These are phyloP conservation scores for Rhodocollybia butyracea DNA, from an alignment of 768 basidiomycete species.

Conservation along the genomic window DNA sequence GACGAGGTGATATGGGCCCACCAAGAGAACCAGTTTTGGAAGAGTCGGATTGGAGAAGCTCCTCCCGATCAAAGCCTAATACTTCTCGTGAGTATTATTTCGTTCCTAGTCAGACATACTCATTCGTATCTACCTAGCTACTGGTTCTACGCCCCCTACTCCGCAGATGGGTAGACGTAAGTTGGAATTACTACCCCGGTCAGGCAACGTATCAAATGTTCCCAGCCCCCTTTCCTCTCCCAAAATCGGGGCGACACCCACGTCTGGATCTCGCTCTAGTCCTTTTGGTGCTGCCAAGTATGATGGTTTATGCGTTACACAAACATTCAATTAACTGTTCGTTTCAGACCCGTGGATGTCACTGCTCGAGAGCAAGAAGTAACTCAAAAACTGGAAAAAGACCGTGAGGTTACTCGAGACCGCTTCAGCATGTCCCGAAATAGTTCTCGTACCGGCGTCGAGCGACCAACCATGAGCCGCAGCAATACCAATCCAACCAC, in stretches of 20 bases:
- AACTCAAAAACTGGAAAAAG: conserved; percentile 65
- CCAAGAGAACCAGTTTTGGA: conserved; percentile 46
- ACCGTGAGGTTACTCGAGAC: conserved; percentile 56
- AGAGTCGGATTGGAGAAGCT: conserved; percentile 72
- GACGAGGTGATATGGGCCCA: conserved; percentile 53
- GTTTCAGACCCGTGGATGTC: conserved; percentile 73
- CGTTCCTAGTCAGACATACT: conserved; percentile 8
- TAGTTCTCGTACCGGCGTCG: conserved; percentile 47
- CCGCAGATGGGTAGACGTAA: conserved; percentile 78
- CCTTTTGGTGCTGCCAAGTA: conserved; percentile 90
- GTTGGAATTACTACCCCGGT: conserved; percentile 82
- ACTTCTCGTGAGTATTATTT: conserved; percentile 56
- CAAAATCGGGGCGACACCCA: conserved; percentile 51
- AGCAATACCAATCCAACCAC: neutral
- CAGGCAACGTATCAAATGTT: conserved; percentile 59
- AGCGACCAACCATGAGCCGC: conserved; percentile 34
- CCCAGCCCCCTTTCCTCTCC: conserved; percentile 81
- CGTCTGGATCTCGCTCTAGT: conserved; percentile 47
- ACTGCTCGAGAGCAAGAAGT: conserved; percentile 74
- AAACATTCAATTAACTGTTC: conserved; percentile 1
- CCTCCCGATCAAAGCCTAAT: conserved; percentile 42
- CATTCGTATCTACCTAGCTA: conserved; percentile 39
- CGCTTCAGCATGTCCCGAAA: conserved; percentile 51
- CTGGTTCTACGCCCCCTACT: conserved; percentile 73
- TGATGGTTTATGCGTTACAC: conserved; percentile 17